Percentiles rank a stretch among this genome's conserved stretches.
These are phyloP conservation scores for Malus hybrid DNA, from an alignment of 331 rosid genomes.

Conservation along the genomic window DNA sequence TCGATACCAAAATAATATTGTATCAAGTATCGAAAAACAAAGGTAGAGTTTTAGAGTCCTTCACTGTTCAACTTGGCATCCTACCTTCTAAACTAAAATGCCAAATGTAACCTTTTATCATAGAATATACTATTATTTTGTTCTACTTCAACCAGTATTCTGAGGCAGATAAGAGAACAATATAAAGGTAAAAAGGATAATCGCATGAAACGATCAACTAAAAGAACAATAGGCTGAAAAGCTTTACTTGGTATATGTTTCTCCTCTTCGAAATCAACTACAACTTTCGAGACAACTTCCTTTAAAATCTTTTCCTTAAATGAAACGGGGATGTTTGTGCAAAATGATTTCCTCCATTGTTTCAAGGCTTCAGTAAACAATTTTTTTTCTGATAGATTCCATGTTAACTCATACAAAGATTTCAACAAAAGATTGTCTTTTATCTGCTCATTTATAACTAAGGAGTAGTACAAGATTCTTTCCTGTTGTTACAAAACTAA, in stretches of 20 bases:
- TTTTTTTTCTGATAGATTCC: slow-evolving; percentile 9
- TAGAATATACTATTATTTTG: not conserved
- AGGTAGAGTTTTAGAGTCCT: not conserved
- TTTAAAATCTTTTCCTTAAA: slow-evolving; percentile 26
- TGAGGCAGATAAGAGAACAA: too few species aligned
- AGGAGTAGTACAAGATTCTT: not conserved
- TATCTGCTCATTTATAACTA: not conserved
- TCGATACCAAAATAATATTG: not conserved
- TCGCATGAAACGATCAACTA: too few species aligned
- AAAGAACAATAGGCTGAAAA: too few species aligned
- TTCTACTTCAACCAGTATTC: too few species aligned
- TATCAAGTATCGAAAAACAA: not conserved
- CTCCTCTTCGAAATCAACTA: slow-evolving; percentile 14
- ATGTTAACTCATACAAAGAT: slow-evolving; percentile 18
- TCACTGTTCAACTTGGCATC: not conserved
- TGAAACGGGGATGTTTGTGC: slow-evolving; percentile 27
- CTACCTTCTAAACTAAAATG: not conserved
- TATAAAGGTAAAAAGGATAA: too few species aligned
- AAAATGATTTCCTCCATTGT: slow-evolving; percentile 17
- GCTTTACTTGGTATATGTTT: too few species aligned
- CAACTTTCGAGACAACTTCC: slow-evolving; percentile 19
- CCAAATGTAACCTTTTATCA: not conserved
- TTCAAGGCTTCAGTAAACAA: slow-evolving; percentile 14
- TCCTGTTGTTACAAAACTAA: not conserved
- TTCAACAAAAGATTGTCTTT: not conserved